Evolutionary conservation across 1,139 yeast species (phyloP).

Genomic region (Suhomyces atakaporum): DNA sequence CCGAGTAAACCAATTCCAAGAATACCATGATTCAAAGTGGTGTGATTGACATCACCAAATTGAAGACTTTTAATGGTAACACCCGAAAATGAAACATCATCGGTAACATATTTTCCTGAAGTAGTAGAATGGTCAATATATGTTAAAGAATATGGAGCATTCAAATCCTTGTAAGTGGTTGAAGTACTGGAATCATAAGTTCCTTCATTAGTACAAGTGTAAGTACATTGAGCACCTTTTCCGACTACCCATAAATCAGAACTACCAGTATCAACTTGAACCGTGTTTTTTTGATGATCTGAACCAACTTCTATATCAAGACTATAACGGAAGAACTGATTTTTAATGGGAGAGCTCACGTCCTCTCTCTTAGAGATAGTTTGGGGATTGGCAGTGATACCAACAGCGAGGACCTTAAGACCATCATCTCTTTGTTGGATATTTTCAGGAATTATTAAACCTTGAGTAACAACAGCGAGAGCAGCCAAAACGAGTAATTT

Average conservation of each 20-base stretch:
- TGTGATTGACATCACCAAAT: slow-evolving; percentile 22
- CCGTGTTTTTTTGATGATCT: slow-evolving; percentile 12
- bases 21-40: slow-evolving; percentile 19
- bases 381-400: not conserved
- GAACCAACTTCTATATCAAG: slow-evolving; percentile 15
- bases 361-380: not conserved
- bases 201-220: slow-evolving; percentile 14
- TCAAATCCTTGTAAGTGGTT: slow-evolving; percentile 8
- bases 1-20: slow-evolving; percentile 41
- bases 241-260: slow-evolving; percentile 26
- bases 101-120: slow-evolving; percentile 21
- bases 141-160: slow-evolving; percentile 12
- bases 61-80: slow-evolving; percentile 17
- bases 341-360: not conserved
- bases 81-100: slow-evolving; percentile 16
- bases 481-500: not conserved
- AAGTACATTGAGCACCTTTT: slow-evolving; percentile 24
- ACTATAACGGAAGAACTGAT: slow-evolving; percentile 5
- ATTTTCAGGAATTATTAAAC: not conserved
- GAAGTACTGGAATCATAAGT: slow-evolving; percentile 14
- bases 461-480: not conserved
- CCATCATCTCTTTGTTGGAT: slow-evolving; percentile 1
- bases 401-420: slow-evolving; percentile 1
- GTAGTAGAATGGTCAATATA: slow-evolving; percentile 20
- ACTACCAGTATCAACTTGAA: slow-evolving; percentile 24